Evolutionary conservation across 805 yeast genomes (phyloP).

Genomic region (Zygosaccharomyces kombuchaensis): DNA sequence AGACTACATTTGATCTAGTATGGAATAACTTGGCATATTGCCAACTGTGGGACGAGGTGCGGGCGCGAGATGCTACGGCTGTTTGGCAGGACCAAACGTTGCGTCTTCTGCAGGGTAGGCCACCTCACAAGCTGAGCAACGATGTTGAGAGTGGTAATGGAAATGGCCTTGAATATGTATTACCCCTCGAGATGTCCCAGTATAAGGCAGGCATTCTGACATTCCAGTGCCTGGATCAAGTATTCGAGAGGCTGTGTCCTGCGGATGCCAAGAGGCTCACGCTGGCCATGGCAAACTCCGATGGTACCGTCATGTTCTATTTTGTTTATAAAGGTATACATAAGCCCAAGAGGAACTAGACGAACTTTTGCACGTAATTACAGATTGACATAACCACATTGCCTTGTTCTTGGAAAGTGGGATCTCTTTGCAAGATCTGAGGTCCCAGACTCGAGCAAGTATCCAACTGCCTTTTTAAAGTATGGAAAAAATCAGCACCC

Average conservation of each 20-base stretch:
- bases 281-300: conserved; percentile 55
- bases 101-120: conserved; percentile 21
- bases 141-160: conserved; percentile 16
- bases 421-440: conserved; percentile 14
- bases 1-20: conserved; percentile 47
- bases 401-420: conserved; percentile 30
- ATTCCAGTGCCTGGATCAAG: conserved; percentile 21
- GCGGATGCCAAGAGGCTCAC: conserved; percentile 40
- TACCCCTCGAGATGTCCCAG: conserved; percentile 32
- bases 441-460: conserved; percentile 5
- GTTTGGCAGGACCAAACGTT: conserved; percentile 16
- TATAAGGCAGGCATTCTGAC: conserved; percentile 23
- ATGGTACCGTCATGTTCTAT: conserved; percentile 69
- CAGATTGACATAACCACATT: conserved; percentile 27
- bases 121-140: conserved; percentile 24
- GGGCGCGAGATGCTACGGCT: conserved; percentile 10
- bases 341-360: conserved; percentile 51
- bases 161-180: conserved; percentile 21
- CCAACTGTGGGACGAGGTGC: conserved; percentile 29
- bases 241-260: conserved; percentile 20
- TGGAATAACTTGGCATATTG: conserved; percentile 25
- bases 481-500: conserved; percentile 13
- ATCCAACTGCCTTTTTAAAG: conserved; percentile 8
- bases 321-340: conserved; percentile 61
- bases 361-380: conserved; percentile 11